Base-by-base conservation (phyloP, 768 basidiomycete species). In the Pleurotus salmoneostramineus region DNA sequence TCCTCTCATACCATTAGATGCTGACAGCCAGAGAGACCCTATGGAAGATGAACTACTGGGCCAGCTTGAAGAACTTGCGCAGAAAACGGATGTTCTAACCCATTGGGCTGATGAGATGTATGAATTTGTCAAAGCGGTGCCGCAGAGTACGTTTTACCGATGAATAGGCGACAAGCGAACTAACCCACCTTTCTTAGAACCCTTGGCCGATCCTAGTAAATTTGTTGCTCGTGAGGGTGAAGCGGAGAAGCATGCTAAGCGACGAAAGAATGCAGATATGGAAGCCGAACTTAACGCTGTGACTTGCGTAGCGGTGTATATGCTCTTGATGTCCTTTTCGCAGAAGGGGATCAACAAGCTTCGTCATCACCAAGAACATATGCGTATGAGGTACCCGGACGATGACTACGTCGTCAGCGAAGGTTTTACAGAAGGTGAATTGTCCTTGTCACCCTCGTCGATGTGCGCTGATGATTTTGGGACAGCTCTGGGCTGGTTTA, bases 91-190 rank as follows among this genome's bases (percentile, higher is more conserved):
- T 60, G 94, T 95, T 54, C 74, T 98, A 58, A 90, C 91, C 57
- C 88, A 91, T 60, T 96, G 95, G 85, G 97, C 91, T 17, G 96
- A 98, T 62, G 90, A 94, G 77, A 88, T 97, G 83, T 91, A 92
- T 64, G 91, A 92, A 64, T 87, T 85, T 66, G 89, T 94, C 31
- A 93, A 93, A 69, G 88, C 85, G 12, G 77, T 91, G 36, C 90
- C 92, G 17, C 87, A 91, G 71, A 92, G 90, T 93, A 8, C 46
- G 11, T 32, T 2, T 58, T 17, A 40, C 31, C 8, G 8, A 44
- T 34, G n/a, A 32, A 4, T 59, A 4, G 57, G 61, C 3, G 7
- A 56, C 56, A 66, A 52, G 44, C 33, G 50, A 21, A 27, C 21
- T 27, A 27, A 27, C 21, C 1, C 21, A 27, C 21, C 21, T 27